Evolutionary conservation across 345 rosid genomes (phyloP), one percentile per base, ranked within the genome.

Genomic region (Raphanus raphanistrum): DNA sequence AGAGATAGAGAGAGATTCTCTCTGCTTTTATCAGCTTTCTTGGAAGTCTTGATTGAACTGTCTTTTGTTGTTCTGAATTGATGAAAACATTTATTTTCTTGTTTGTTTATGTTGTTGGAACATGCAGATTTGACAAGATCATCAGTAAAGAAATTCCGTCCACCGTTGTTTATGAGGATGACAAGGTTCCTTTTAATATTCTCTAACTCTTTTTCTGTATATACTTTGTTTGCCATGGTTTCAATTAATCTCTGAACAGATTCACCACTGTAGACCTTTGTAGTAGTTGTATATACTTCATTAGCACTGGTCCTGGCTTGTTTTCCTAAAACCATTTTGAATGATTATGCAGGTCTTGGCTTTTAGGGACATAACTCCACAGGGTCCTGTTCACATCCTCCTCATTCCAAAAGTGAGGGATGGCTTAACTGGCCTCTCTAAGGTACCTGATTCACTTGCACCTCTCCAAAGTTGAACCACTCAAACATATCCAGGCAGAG

Each of bases 61-160:
- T 63, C 10, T 61, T 68, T 21, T 21, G 33, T 33, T 52, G 48
- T 38, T 26, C n/a, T 64, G 15, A 36, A 16, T 28, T 38, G 35
- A 61, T 48, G 55, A n/a, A n/a, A 50, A 50, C 21, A n/a, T n/a
- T 5, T 15, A n/a, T 11, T 10, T 72, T 4, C 4, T 28, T 35
- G 41, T 35, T 35, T 35, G 58, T 4, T 12, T 36, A 36, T 41
- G 48, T 41, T 3, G 21, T 28, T 28, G 17, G 5, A 43, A 52
- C 45, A 9, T 84, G 83, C 89, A 92, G 99, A 79, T 95, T 90
- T 79, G 98, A 95, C 83, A 95, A 92, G 79, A 92, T 95, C 76
- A 95, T 95, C 28, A 91, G 79, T 82, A 95, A 86, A 82, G 97
- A 92, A 78, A 92, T 95, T 66, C 98, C 99, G 6, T 82, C 94